Evolutionary conservation across 805 yeast species (phyloP).

Genomic region (Jamesozyma rosinii): DNA sequence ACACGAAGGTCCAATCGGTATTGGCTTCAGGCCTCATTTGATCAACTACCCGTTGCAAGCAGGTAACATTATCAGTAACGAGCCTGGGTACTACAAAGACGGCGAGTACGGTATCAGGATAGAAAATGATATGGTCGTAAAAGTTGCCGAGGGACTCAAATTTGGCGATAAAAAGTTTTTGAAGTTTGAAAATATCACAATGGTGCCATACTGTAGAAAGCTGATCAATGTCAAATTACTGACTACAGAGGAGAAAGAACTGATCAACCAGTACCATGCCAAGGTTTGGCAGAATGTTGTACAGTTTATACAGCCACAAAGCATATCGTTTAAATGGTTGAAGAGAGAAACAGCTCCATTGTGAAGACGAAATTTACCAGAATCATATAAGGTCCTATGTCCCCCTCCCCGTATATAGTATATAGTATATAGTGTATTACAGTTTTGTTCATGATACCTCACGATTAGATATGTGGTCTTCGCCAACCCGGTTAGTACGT

Average conservation of each 20-base stretch:
- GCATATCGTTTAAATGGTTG: constrained; percentile 63
- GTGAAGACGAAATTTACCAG: too few relatives aligned
- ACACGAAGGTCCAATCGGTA: constrained; percentile 89
- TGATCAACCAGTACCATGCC: constrained; percentile 63
- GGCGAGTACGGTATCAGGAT: constrained; percentile 86
- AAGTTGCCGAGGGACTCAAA: constrained; percentile 33
- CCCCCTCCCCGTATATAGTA: too few relatives aligned
- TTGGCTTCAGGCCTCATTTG: constrained; percentile 46
- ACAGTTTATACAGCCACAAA: constrained; percentile 45
- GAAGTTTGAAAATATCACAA: constrained; percentile 74
- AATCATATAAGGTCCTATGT: too few relatives aligned
- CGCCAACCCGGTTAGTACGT: too few relatives aligned
- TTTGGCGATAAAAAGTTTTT: constrained; percentile 51
- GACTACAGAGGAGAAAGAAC: constrained; percentile 48
- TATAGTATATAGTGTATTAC: too few relatives aligned
- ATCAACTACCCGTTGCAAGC: constrained; percentile 43
- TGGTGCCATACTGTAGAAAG: constrained; percentile 73
- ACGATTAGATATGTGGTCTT: too few relatives aligned
- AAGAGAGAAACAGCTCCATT: constrained; percentile 41
- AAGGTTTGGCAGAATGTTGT: constrained; percentile 45
- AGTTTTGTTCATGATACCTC: too few relatives aligned
- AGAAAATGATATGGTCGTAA: constrained; percentile 69
- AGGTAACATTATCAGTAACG: constrained; percentile 80
- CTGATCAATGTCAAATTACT: constrained; percentile 57
- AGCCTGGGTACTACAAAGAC: constrained; percentile 89